Base-by-base conservation (phyloP, 116 monocot genomes). In the Posidonia oceanica region DNA sequence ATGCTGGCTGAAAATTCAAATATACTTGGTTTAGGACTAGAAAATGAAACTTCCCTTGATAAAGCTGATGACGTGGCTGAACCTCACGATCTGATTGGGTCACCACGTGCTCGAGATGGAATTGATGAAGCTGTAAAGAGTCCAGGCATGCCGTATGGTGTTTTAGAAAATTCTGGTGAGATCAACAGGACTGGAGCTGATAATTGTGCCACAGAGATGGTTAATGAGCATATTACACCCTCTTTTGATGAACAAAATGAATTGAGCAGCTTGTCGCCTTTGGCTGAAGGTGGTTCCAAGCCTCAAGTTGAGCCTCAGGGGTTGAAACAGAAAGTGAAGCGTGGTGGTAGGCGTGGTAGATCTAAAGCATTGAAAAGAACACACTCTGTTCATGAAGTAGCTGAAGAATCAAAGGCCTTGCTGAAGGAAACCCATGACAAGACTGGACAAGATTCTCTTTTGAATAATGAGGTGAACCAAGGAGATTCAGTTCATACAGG, bases 321-420 rank as follows among this genome's bases (percentile, higher is more conserved):
- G 4, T 29, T 53, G 60, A 69, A 62, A 17, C 66, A 52, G 20
- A 69, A 73, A 55, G 61, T 23, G 21, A 39, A 53, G 52, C 54
- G 68, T 68, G 54, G 68, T 54, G 17, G 65, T 2, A 67, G 59
- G 64, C 70, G 70, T 55, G 56, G 54, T 36, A 83, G 18, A 37
- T 62, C 64, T n/a, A 78, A 64, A 42, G 7, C 63, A 36, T 67
- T 84, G 14, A 86, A 71, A 69, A 83, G 88, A 73, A 96, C 81
- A 5, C 79, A 52, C 38, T 80, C 88, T 63, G 85, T 91, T 39
- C 84, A 80, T 60, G 83, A 80, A 63, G 91, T 85, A 58, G 88
- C 91, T 69, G 82, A 96, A 72, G 96, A 91, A 64, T 84, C 96
- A 3, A 82, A 80, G 69, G 79, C 74, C 16, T 81, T 91, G 14